Percentiles rank a stretch among this genome's conserved stretches.
Evolutionary conservation across 345 rosid species (phyloP).

Genomic region (Eucalyptus tenuipes): DNA sequence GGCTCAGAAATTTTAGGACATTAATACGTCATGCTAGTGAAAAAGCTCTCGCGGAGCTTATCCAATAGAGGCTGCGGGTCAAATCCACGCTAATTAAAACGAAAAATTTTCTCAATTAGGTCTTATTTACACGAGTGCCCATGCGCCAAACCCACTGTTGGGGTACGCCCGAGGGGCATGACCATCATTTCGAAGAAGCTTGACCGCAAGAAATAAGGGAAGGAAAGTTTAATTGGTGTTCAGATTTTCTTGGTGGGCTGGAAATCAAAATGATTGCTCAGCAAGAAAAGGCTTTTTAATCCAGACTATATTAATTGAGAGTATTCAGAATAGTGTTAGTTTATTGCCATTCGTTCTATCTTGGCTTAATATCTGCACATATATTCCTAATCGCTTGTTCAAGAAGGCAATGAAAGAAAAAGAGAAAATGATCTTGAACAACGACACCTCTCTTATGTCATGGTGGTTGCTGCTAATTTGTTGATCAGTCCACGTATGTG

Average conservation of each 20-base stretch:
- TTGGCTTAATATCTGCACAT: not conserved
- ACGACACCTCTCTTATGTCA: not conserved
- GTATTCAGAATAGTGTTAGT: not conserved
- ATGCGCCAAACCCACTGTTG: not conserved
- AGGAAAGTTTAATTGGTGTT: not conserved
- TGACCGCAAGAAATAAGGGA: not conserved
- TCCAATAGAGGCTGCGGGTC: not conserved
- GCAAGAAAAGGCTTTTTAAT: not conserved
- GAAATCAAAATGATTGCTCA: not conserved
- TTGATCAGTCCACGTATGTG: not conserved
- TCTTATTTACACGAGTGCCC: not conserved
- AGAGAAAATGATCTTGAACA: not conserved
- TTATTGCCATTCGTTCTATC: not conserved
- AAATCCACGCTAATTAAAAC: not conserved
- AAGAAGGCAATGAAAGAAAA: not conserved
- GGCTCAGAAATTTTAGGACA: not conserved
- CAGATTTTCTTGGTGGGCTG: not conserved
- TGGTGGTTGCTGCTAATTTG: not conserved
- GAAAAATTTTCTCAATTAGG: not conserved
- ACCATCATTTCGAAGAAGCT: not conserved
- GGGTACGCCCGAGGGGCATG: not conserved
- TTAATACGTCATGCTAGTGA: not conserved
- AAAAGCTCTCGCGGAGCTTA: not conserved
- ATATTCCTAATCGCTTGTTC: not conserved
- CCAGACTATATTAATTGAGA: not conserved